Evolutionary conservation across 2,329 filamentous ascomycete species (phyloP).

Genomic region (Verticillium klebahnii): DNA sequence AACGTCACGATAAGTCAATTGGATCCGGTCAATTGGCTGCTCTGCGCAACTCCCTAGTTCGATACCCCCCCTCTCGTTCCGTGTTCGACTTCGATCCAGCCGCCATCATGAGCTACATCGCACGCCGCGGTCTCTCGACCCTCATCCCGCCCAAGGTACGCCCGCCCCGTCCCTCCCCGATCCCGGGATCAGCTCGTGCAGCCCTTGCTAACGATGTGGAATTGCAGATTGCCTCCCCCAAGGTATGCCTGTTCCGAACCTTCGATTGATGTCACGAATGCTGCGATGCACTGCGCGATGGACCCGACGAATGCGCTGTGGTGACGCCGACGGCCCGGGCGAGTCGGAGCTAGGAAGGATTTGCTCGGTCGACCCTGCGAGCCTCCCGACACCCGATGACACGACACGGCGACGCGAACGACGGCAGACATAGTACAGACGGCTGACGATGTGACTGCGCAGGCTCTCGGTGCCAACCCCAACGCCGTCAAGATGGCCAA

Average conservation of each 20-base stretch:
- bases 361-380: slow-evolving; percentile 3
- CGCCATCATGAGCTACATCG: slow-evolving; percentile 85
- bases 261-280: background rate
- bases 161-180: slow-evolving; percentile 13
- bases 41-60: slow-evolving; percentile 7
- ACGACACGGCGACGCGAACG: background rate
- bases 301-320: slow-evolving; percentile 2
- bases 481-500: slow-evolving; percentile 98
- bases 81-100: slow-evolving; percentile 19
- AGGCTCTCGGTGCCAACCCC: slow-evolving; percentile 92
- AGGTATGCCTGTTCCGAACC: slow-evolving; percentile 54
- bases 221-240: slow-evolving; percentile 71
- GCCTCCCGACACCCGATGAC: background rate
- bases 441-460: background rate
- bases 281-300: slow-evolving; percentile 6
- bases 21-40: slow-evolving; percentile 11
- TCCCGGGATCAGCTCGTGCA: background rate
- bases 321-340: background rate
- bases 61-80: slow-evolving; percentile 15
- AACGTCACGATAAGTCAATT: slow-evolving; percentile 10
- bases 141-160: slow-evolving; percentile 97
- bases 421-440: background rate
- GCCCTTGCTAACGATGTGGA: background rate
- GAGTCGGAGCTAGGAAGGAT: slow-evolving; percentile 2
- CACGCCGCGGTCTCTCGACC: slow-evolving; percentile 90